Evolutionary conservation across 352 stramenopile genomes (phyloP).

Genomic region (Phytophthora pisi): DNA sequence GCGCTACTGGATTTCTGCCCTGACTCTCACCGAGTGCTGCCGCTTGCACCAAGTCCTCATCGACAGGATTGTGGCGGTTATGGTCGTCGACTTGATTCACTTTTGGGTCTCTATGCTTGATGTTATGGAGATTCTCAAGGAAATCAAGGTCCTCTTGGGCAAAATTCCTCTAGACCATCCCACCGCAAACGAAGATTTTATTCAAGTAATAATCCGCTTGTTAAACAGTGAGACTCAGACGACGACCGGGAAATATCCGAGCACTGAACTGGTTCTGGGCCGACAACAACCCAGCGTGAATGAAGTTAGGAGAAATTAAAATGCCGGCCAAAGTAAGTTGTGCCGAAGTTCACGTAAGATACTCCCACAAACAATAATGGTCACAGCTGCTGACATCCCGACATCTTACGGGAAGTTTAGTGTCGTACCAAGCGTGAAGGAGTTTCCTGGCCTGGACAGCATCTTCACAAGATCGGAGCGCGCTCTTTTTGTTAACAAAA

Average conservation of each 20-base stretch:
- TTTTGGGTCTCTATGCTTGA: background rate
- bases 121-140: background rate
- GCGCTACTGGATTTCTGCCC: background rate
- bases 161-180: background rate
- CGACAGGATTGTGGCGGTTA: background rate
- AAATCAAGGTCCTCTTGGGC: background rate
- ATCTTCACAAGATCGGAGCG: slow-evolving; percentile 5
- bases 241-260: background rate
- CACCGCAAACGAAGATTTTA: background rate
- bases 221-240: background rate
- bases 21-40: background rate
- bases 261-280: background rate
- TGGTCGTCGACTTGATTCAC: background rate
- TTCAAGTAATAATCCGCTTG: background rate
- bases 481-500: slow-evolving; percentile 21
- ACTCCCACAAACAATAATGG: too few relatives aligned
- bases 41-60: background rate
- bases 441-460: background rate
- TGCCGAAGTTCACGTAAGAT: too few relatives aligned
- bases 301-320: too few relatives aligned
- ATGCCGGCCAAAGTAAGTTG: too few relatives aligned
- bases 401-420: background rate
- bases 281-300: background rate
- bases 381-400: too few relatives aligned
- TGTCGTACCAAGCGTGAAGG: background rate